Conservation (phyloP, 345 rosid species). For the Citrus glauca region DNA sequence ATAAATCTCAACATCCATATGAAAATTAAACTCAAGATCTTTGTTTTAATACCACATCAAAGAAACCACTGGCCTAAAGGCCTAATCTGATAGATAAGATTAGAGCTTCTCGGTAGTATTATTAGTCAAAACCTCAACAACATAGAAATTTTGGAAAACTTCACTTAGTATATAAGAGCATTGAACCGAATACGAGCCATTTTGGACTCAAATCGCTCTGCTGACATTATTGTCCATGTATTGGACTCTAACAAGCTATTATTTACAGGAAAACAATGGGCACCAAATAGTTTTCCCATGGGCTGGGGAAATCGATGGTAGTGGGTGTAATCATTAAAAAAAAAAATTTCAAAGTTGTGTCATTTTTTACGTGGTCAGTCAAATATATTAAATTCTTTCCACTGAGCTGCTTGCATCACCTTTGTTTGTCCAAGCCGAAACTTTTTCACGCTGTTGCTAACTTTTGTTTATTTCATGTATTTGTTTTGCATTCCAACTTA, state of each 20-base stretch:
- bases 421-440: not conserved
- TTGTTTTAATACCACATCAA: too few relatives aligned
- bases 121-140: too few relatives aligned
- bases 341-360: not conserved
- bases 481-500: not conserved
- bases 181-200: not conserved
- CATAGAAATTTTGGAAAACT: too few relatives aligned
- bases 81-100: not conserved
- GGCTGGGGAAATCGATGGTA: conserved; percentile 21
- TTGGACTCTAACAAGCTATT: not conserved
- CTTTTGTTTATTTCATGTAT: not conserved
- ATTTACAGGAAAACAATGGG: not conserved
- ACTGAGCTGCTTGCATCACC: conserved; percentile 11
- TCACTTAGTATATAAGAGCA: not conserved
- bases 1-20: too few relatives aligned
- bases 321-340: conserved; percentile 23
- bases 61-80: not conserved
- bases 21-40: too few relatives aligned
- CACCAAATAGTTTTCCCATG: conserved; percentile 20
- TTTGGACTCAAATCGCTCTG: not conserved
- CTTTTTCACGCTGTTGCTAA: not conserved
- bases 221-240: not conserved
- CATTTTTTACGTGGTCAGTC: not conserved
- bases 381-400: not conserved
- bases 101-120: not conserved